A percentile compares a stretch with the other conserved stretches of the same genome.
These are phyloP conservation scores for Pleurotus tuoliensis DNA, from an alignment of 768 basidiomycete species.

Conservation along the genomic window DNA sequence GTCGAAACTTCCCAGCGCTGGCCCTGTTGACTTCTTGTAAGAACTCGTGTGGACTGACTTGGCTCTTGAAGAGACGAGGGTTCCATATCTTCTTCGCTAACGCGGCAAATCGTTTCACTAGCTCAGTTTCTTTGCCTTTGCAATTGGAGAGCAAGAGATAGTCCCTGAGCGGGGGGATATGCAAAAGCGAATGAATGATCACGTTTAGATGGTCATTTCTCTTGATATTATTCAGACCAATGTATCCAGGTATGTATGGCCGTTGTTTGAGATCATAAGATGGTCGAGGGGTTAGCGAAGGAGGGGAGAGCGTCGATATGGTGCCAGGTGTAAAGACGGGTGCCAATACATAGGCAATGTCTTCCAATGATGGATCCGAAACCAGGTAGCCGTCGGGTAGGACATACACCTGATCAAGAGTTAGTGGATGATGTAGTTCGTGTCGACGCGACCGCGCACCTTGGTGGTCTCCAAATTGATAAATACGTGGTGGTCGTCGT, in stretches of 20 bases:
- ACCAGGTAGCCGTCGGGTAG: constrained; percentile 96
- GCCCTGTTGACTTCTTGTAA: constrained; percentile 93
- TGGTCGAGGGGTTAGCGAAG: constrained; percentile 59
- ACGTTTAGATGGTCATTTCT: constrained; percentile 97
- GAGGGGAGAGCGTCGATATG: constrained; percentile 51
- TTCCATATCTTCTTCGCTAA: constrained; percentile 97
- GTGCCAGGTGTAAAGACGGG: constrained; percentile 76
- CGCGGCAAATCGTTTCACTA: constrained; percentile 81
- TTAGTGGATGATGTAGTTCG: constrained; percentile 9
- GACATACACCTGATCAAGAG: constrained; percentile 76
- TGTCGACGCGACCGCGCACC: constrained; percentile 39
- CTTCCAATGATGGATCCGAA: constrained; percentile 93
- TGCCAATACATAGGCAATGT: constrained; percentile 86
- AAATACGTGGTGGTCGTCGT: constrained; percentile 98
- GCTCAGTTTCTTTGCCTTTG: constrained; percentile 75
- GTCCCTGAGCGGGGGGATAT: constrained; percentile 86
- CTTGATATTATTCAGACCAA: constrained; percentile 98
- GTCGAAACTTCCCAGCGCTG: constrained; percentile 85
- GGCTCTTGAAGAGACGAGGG: constrained; percentile 92
- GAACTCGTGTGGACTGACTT: constrained; percentile 99
- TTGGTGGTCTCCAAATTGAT: constrained; percentile 93
- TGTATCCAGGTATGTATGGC: constrained; percentile 87
- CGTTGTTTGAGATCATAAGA: constrained; percentile 83
- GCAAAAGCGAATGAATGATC: constrained; percentile 88
- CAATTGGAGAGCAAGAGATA: constrained; percentile 77